Conservation (phyloP, 208 protist genomes). For the Kentomonas sorsogonicus region DNA sequence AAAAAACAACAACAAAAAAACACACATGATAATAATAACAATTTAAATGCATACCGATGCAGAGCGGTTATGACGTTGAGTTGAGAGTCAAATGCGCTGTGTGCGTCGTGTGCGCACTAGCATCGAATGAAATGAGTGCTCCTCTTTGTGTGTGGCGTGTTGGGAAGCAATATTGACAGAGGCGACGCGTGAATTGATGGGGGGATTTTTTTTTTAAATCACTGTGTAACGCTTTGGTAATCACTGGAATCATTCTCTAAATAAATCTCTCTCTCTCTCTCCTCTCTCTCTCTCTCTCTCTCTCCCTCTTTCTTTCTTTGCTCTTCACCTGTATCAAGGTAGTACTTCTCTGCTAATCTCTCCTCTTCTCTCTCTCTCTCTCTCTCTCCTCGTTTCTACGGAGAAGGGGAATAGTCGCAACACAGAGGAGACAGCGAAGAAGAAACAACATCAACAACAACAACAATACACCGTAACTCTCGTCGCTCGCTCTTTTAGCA, state of each 20-base stretch:
- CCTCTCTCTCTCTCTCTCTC: slow-evolving; percentile 3
- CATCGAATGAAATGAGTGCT: background rate
- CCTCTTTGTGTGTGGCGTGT: background rate
- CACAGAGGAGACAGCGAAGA: too few species aligned
- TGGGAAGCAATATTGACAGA: too few species aligned
- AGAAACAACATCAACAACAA: too few species aligned
- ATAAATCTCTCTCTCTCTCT: background rate
- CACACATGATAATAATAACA: slow-evolving; percentile 2
- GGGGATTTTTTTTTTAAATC: too few species aligned
- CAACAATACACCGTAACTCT: too few species aligned
- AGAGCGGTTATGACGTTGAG: too few species aligned
- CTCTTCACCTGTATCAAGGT: background rate
- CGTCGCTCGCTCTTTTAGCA: background rate
- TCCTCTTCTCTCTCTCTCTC: background rate
- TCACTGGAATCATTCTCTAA: too few species aligned
- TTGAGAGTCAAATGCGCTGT: too few species aligned
- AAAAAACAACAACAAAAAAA: slow-evolving; percentile 3
- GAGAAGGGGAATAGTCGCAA: too few species aligned
- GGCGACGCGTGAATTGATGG: too few species aligned
- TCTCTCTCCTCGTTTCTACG: background rate
- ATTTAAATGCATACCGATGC: background rate
- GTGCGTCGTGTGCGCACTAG: too few species aligned
- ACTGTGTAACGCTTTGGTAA: too few species aligned
- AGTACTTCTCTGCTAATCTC: background rate
- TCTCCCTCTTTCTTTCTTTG: slow-evolving; percentile 10